Percentiles rank a stretch among this genome's conserved stretches.
phyloP scores from a whole-genome alignment of 495 filamentous ascomycete species.

The Lophiotrema nucula region DNA sequence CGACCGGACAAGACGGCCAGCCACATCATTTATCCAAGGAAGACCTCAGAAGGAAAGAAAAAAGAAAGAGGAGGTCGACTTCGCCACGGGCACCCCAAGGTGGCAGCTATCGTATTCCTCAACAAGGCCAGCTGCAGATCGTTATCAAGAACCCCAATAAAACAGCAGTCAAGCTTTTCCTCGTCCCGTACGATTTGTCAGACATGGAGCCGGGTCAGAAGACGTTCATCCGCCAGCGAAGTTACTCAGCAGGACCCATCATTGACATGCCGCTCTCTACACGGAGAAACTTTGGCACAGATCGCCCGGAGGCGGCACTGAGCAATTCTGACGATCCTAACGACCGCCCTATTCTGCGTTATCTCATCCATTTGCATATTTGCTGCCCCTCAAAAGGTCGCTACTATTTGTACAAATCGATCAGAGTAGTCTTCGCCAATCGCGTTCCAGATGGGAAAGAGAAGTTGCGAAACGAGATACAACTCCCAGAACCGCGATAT shows the following conservation, averaged over 20 bases:
- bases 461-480: conserved; percentile 85
- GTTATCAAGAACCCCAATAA: conserved; percentile 97
- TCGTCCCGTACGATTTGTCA: conserved; percentile 91
- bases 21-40: conserved; percentile 11
- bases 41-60: conserved; percentile 50
- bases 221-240: conserved; percentile 93
- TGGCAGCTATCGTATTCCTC: conserved; percentile 90
- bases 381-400: conserved; percentile 81
- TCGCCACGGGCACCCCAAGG: conserved; percentile 59
- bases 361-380: conserved; percentile 91
- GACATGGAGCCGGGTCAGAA: conserved; percentile 95
- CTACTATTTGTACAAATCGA: conserved; percentile 85
- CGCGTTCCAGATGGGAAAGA: conserved; percentile 96
- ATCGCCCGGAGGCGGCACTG: conserved; percentile 45
- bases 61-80: conserved; percentile 45
- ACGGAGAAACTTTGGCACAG: conserved; percentile 49
- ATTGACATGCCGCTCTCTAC: conserved; percentile 62
- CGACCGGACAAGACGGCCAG: background rate
- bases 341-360: conserved; percentile 79
- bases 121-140: conserved; percentile 93
- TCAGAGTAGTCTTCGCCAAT: conserved; percentile 96
- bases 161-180: conserved; percentile 90
- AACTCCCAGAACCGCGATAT: conserved; percentile 83
- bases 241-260: conserved; percentile 84
- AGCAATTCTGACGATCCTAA: conserved; percentile 49